These are phyloP conservation scores for Persicaria tinctoria DNA, from an alignment of 148 eudicot genomes.

Conservation along the genomic window DNA sequence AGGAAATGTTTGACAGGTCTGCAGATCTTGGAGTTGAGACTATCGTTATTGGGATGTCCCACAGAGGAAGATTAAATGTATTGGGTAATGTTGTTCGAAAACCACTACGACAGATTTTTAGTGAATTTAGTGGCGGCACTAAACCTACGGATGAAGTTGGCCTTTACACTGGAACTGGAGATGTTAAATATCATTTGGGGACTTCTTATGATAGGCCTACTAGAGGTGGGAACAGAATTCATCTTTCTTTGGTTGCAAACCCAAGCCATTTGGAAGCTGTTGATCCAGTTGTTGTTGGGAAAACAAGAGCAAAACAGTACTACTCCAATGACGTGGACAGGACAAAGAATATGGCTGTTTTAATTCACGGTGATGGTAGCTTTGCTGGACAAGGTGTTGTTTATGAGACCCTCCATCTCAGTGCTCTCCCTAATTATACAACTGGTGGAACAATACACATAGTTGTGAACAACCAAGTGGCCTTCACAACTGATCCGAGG, in stretches of 20 bases:
- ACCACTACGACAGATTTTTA: conserved; percentile 77
- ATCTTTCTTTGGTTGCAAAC: conserved; percentile 86
- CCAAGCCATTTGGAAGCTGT: conserved; percentile 97
- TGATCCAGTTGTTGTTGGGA: conserved; percentile 87
- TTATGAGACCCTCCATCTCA: conserved; percentile 87
- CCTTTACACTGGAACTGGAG: conserved; percentile 87
- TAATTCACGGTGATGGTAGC: conserved; percentile 93
- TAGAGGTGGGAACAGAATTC: conserved; percentile 82
- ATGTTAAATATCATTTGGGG: conserved; percentile 88
- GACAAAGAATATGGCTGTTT: conserved; percentile 70
- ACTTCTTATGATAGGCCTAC: conserved; percentile 94
- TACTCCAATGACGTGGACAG: conserved; percentile 61
- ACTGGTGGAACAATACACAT: conserved; percentile 91
- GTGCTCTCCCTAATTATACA: conserved; percentile 88
- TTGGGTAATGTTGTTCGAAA: conserved; percentile 86
- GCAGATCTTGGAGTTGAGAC: conserved; percentile 88
- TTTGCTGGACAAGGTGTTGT: conserved; percentile 99
- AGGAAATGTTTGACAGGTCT: conserved; percentile 90
- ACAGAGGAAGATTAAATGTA: conserved; percentile 84
- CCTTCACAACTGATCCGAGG: conserved; percentile 83
- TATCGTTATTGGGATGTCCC: conserved; percentile 93
- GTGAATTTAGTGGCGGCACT: conserved; percentile 79
- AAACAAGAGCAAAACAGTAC: conserved; percentile 88
- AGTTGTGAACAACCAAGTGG: conserved; percentile 92
- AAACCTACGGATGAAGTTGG: conserved; percentile 72